Percentiles rank a stretch among this genome's conserved stretches.
phyloP scores from a whole-genome alignment of 129 eudicot genomes.

The Tagetes erecta region DNA sequence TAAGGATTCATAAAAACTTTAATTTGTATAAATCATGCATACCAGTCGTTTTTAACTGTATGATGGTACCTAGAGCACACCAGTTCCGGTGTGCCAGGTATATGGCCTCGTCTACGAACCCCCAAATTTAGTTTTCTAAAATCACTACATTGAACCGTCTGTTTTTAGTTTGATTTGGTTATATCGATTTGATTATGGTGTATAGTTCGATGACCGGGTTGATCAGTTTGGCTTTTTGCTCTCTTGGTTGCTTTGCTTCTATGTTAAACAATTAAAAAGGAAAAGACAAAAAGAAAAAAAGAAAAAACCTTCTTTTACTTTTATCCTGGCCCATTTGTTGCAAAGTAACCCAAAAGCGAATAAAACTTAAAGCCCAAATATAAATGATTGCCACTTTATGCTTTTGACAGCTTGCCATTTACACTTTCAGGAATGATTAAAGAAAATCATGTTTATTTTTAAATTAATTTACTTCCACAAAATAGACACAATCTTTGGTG shows the following conservation, averaged over 20 bases:
- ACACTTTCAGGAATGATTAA: constrained; percentile 32
- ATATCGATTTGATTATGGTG: too few relatives aligned
- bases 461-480: constrained; percentile 5
- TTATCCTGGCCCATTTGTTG: constrained; percentile 31
- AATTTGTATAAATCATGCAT: too few relatives aligned
- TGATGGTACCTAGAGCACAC: too few relatives aligned
- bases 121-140: too few relatives aligned
- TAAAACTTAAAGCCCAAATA: constrained; percentile 33
- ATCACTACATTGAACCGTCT: too few relatives aligned
- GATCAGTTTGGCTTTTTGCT: too few relatives aligned
- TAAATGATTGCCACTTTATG: constrained; percentile 37
- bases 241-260: constrained; percentile 26
- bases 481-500: background rate
- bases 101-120: too few relatives aligned
- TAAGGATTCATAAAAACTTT: too few relatives aligned
- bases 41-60: too few relatives aligned
- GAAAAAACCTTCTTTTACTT: constrained; percentile 17
- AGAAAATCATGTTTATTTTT: constrained; percentile 3
- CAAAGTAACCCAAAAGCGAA: constrained; percentile 40
- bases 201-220: too few relatives aligned
- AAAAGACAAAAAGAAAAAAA: background rate
- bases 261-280: constrained; percentile 35
- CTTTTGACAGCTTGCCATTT: constrained; percentile 43
- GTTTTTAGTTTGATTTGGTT: too few relatives aligned
- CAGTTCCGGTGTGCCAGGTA: too few relatives aligned